Percentiles rank a stretch among this genome's conserved stretches.
These are phyloP conservation scores for Apiospora phragmitis DNA, from an alignment of 2,329 filamentous ascomycete species.

Conservation along the genomic window DNA sequence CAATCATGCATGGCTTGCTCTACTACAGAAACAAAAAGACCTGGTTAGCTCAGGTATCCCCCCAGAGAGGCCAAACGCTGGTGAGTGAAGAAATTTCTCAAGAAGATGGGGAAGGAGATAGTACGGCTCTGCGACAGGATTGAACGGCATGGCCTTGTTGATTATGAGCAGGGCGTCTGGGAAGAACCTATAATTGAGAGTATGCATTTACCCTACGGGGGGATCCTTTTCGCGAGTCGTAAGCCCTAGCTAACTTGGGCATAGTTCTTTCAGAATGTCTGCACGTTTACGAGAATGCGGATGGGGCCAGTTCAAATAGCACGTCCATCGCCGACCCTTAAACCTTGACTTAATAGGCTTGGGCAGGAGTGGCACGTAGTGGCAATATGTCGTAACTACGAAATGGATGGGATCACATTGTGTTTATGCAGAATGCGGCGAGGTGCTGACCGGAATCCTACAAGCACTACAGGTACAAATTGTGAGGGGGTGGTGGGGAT, in stretches of 20 bases:
- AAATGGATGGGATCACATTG: too few species aligned
- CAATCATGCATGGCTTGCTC: slow-evolving; percentile 85
- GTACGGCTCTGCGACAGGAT: slow-evolving; percentile 81
- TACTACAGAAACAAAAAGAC: slow-evolving; percentile 83
- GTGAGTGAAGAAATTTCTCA: slow-evolving; percentile 69
- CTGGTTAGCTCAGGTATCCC: slow-evolving; percentile 62
- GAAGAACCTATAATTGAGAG: slow-evolving; percentile 87
- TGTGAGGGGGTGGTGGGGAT: too few species aligned
- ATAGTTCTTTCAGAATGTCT: slow-evolving; percentile 39
- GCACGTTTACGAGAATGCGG: slow-evolving; percentile 45
- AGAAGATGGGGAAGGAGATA: slow-evolving; percentile 80
- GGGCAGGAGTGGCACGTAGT: too few species aligned
- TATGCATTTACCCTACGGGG: slow-evolving; percentile 51
- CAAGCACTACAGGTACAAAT: too few species aligned
- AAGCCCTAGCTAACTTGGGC: slow-evolving; percentile 13
- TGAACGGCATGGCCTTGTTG: slow-evolving; percentile 89
- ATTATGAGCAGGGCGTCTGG: slow-evolving; percentile 96
- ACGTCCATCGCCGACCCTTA: slow-evolving; percentile 22
- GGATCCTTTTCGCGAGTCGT: background rate
- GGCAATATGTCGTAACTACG: too few species aligned
- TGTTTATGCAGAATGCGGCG: too few species aligned
- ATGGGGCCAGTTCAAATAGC: slow-evolving; percentile 34
- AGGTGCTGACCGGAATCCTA: too few species aligned
- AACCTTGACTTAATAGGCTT: too few species aligned
- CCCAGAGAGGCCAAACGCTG: slow-evolving; percentile 59